These are phyloP conservation scores for Saccharomycopsis sp. DNA, from an alignment of 805 yeast species.

Conservation along the genomic window DNA sequence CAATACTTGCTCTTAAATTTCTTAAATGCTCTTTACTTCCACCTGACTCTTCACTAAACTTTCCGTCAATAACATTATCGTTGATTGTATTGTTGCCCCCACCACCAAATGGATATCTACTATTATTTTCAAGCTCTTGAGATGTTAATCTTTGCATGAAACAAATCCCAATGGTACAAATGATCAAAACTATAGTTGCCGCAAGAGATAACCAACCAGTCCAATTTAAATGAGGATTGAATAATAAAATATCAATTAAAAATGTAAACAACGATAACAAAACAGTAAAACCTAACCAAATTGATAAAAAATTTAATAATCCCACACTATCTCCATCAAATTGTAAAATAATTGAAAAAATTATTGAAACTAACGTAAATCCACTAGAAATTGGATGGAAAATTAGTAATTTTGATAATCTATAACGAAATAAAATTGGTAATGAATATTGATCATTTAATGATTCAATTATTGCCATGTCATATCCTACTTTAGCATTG, in stretches of 20 bases:
- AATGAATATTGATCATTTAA: constrained; percentile 31
- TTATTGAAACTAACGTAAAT: constrained; percentile 36
- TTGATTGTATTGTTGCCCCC: too few species aligned
- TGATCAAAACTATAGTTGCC: constrained; percentile 53
- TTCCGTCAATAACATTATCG: too few species aligned
- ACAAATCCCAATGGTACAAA: constrained; percentile 56
- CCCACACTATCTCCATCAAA: constrained; percentile 23
- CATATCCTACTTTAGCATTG: constrained; percentile 34
- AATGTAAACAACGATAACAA: constrained; percentile 63
- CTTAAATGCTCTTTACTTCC: too few species aligned
- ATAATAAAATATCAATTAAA: constrained; percentile 68
- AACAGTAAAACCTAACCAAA: constrained; percentile 58
- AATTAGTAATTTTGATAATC: constrained; percentile 48
- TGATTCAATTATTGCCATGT: constrained; percentile 23
- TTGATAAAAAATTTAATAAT: constrained; percentile 39
- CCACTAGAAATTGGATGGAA: constrained; percentile 60
- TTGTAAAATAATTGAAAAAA: constrained; percentile 30
- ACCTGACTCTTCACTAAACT: too few species aligned
- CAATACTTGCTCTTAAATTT: too few species aligned
- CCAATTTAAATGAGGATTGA: constrained; percentile 65
- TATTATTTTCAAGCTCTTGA: constrained; percentile 1
- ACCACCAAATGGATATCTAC: too few species aligned
- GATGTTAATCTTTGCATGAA: constrained; percentile 43
- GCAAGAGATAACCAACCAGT: constrained; percentile 77
- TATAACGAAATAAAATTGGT: constrained; percentile 48